Percentiles rank a stretch among this genome's conserved stretches.
Conservation (phyloP, 2,329 filamentous ascomycete species). For the Lasiodiplodia gonubiensis region DNA sequence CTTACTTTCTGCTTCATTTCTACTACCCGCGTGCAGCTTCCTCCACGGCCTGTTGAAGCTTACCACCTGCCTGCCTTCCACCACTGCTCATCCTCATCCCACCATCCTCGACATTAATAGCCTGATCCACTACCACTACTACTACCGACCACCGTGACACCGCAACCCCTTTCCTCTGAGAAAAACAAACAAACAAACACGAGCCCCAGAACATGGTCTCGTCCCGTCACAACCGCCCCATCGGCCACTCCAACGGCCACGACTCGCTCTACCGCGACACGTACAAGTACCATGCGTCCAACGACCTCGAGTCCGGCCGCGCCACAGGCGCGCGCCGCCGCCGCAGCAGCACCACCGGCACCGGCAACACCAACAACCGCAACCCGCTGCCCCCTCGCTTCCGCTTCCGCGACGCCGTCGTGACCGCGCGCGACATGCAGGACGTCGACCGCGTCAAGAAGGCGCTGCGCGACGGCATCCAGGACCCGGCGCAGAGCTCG, state of each 20-base stretch:
- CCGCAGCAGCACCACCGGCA: not conserved
- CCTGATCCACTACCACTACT: not conserved
- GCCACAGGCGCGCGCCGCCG: not conserved
- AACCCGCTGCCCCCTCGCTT: constrained; percentile 31
- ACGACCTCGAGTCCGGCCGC: constrained; percentile 17
- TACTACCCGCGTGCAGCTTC: not conserved
- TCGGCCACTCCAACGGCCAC: not conserved
- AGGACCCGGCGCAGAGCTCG: constrained; percentile 43
- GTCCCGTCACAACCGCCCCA: constrained; percentile 9
- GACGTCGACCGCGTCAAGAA: constrained; percentile 56
- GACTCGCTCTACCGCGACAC: not conserved
- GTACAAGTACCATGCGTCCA: not conserved
- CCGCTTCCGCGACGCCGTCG: constrained; percentile 56
- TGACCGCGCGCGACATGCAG: constrained; percentile 53
- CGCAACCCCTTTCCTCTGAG: not conserved
- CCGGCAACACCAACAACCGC: not conserved
- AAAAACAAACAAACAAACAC: not conserved
- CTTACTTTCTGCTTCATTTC: not conserved
- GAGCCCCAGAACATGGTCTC: constrained; percentile 7
- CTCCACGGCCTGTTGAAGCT: not conserved
- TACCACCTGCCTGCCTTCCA: not conserved
- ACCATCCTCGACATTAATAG: not conserved
- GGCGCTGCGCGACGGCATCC: constrained; percentile 54
- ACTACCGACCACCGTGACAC: not conserved
- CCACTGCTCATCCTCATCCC: not conserved